Evolutionary conservation across 2,329 filamentous ascomycete genomes (phyloP), one percentile per base, ranked within the genome.

Genomic region (Venturia nashicola): DNA sequence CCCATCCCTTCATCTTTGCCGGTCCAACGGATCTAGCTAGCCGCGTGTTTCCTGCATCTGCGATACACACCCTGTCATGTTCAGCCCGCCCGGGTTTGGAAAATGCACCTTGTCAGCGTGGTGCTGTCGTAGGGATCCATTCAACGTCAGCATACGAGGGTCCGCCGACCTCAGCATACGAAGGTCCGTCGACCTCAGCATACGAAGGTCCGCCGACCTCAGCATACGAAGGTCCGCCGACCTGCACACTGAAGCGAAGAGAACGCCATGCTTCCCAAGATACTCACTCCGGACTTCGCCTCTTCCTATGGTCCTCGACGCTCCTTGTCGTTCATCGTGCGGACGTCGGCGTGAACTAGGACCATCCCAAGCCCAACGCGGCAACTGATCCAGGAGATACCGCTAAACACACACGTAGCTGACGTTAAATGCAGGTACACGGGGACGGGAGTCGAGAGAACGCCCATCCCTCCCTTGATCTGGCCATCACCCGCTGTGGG

Each of bases 1-100:
- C n/a, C n/a, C n/a, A 36, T 36, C 48, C 48, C 48, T 55, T 55
- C 48, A 55, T 55, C 48, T 55, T 55, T 55, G 48, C 48, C 48
- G 5, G 12, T 11, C 48, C 48, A 55, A 55, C 48, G 12, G 34
- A 18, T 16, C 27, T 27, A 27, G 27, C 27, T 34, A 55, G 48
- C 48, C 48, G 48, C 48, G 27, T 34, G 27, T 55, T 36, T 36
- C 48, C n/a, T 20, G 23, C 23, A 32, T 54, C 48, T 54, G 2
- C 18, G 7, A 34, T 36, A 14, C 36, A 39, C 27, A 36, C 51
- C 32, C 27, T 34, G 51, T 36, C 14, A 36, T 36, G 51, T 57
- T 36, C 51, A 36, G 2, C 51, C 32, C 14, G 32, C n/a, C n/a
- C n/a, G 16, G 51, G 39, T 36, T 57, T 32, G 51, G 7, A 36